These are phyloP conservation scores for Naumovozyma castellii DNA, from an alignment of 805 yeast genomes.

Conservation along the genomic window DNA sequence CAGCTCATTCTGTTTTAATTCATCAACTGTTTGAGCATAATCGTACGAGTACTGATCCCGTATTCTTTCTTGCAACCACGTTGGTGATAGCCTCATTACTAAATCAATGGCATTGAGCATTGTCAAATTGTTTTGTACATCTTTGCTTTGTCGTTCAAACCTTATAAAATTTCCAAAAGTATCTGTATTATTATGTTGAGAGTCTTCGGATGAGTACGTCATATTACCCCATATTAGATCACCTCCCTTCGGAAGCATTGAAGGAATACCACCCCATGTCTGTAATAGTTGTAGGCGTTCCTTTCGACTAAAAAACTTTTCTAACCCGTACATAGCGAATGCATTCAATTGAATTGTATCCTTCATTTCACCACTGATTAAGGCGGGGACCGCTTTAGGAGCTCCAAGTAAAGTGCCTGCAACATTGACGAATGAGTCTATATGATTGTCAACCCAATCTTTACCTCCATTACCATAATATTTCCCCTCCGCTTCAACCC, in stretches of 20 bases:
- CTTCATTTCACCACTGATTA: conserved; percentile 95
- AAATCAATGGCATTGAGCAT: conserved; percentile 59
- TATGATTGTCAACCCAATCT: conserved; percentile 76
- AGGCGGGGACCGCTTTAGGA: conserved; percentile 86
- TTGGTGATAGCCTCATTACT: conserved; percentile 56
- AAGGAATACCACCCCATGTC: conserved; percentile 84
- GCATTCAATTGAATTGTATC: conserved; percentile 93
- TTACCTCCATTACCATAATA: conserved; percentile 86
- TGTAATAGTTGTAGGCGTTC: conserved; percentile 82
- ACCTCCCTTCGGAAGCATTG: conserved; percentile 97
- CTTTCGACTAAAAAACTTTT: conserved; percentile 80
- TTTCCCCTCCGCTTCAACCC: conserved; percentile 88
- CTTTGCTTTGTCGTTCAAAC: conserved; percentile 30
- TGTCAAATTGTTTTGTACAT: conserved; percentile 42
- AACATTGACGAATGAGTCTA: conserved; percentile 75
- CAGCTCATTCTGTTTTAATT: conserved; percentile 57
- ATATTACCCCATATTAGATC: conserved; percentile 77
- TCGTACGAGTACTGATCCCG: conserved; percentile 72
- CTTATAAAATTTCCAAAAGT: conserved; percentile 69
- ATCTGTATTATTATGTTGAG: conserved; percentile 25
- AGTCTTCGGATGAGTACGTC: conserved; percentile 64
- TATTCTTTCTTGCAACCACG: conserved; percentile 63
- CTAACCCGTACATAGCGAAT: conserved; percentile 87
- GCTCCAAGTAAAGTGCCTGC: conserved; percentile 90
- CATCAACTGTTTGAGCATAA: conserved; percentile 47